Evolutionary conservation across 441 rosid species (phyloP).

Genomic region (Monsonia emarginata): DNA sequence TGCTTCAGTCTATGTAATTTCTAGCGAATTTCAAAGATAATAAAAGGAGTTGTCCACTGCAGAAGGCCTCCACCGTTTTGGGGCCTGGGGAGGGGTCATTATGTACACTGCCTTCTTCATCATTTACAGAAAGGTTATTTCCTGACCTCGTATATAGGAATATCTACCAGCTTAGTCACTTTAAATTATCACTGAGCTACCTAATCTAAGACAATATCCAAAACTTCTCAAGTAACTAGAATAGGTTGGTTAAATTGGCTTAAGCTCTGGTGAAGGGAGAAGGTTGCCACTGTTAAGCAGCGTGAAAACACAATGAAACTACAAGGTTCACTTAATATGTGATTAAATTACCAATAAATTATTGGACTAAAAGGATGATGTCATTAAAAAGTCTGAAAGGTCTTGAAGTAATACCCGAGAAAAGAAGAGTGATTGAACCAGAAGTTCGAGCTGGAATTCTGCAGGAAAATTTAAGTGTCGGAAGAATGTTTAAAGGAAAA

Average conservation of each 20-base stretch:
- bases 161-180: neutral
- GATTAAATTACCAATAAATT: slow-evolving; percentile 2
- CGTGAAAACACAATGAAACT: no score
- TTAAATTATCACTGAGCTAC: neutral
- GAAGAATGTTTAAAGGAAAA: slow-evolving; percentile 5
- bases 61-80: no score
- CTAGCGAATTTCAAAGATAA: neutral
- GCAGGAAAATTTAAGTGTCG: slow-evolving; percentile 27
- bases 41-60: no score
- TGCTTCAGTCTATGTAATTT: neutral
- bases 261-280: no score
- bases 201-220: neutral
- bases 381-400: slow-evolving; percentile 17
- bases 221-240: neutral
- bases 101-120: no score
- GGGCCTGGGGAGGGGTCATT: no score
- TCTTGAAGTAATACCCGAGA: slow-evolving; percentile 59
- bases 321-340: neutral
- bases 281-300: no score
- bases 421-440: slow-evolving; percentile 86
- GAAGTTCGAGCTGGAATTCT: slow-evolving; percentile 90
- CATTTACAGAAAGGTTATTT: no score
- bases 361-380: slow-evolving; percentile 16
- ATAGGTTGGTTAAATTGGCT: neutral
- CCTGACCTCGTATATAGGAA: neutral